phyloP scores from a whole-genome alignment of 768 basidiomycete genomes.

The Lentinula aciculospora region DNA sequence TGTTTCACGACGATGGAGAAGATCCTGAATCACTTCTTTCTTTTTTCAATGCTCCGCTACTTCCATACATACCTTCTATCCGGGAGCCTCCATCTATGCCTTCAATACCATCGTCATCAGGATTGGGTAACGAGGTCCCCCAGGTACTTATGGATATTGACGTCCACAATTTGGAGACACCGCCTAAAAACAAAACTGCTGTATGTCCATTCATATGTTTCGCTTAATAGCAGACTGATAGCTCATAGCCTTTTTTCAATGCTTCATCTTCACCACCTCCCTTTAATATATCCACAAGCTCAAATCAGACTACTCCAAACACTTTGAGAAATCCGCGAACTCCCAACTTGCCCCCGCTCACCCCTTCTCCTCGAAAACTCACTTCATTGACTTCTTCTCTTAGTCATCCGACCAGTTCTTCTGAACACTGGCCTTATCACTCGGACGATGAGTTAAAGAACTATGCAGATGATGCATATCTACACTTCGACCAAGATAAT shows the following conservation, averaged over 20 bases:
- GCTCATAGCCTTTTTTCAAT: constrained; percentile 19
- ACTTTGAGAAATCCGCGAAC: constrained; percentile 11
- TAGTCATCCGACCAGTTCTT: background rate
- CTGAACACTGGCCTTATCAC: background rate
- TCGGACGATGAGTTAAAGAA: constrained; percentile 3
- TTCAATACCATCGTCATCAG: background rate
- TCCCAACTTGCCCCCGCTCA: constrained; percentile 7
- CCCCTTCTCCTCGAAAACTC: constrained; percentile 4
- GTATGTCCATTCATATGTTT: background rate
- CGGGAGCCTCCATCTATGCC: background rate
- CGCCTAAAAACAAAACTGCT: background rate
- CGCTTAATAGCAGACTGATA: constrained; percentile 23
- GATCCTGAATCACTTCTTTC: background rate
- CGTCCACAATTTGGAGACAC: constrained; percentile 9
- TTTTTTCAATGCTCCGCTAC: background rate
- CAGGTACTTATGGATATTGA: background rate
- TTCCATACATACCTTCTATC: background rate
- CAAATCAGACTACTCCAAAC: constrained; percentile 21
- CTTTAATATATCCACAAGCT: constrained; percentile 16
- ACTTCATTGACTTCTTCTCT: constrained; percentile 1
- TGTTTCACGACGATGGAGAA: constrained; percentile 1
- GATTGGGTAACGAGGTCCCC: background rate
- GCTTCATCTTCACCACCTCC: background rate
- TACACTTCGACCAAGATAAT: constrained; percentile 28
- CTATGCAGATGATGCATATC: constrained; percentile 22